phyloP scores from a whole-genome alignment of 2,329 filamentous ascomycete species.

The Sarocladiaceae sp. region DNA sequence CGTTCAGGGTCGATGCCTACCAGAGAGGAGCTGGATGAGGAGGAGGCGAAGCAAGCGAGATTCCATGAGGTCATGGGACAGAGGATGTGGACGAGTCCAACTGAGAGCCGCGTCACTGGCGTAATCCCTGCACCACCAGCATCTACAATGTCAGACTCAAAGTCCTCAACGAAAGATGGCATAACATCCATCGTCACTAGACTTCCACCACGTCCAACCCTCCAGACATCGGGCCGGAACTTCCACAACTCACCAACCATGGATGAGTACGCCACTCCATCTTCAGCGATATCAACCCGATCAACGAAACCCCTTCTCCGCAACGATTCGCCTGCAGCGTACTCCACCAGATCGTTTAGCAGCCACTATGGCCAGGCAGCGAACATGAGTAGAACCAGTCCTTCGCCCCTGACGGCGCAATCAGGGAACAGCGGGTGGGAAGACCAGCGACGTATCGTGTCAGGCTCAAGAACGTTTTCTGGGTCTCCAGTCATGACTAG shows the following conservation, averaged over 20 bases:
- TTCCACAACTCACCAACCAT: not conserved
- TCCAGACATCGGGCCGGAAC: conserved; percentile 1
- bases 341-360: conserved; percentile 1
- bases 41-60: not conserved
- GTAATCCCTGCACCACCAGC: conserved; percentile 2
- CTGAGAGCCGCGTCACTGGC: conserved; percentile 1
- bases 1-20: conserved; percentile 16
- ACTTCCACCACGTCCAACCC: not conserved
- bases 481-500: not conserved
- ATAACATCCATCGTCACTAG: not conserved
- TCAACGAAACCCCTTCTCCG: conserved; percentile 4
- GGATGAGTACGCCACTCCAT: conserved; percentile 1
- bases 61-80: not conserved
- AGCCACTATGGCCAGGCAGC: not conserved
- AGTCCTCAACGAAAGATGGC: not conserved
- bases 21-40: not conserved
- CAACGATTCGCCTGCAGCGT: not conserved
- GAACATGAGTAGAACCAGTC: not conserved
- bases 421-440: not conserved
- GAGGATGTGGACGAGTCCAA: not conserved
- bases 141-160: not conserved
- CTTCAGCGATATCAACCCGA: not conserved
- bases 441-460: not conserved
- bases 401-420: not conserved
- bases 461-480: not conserved